Evolutionary conservation across 306 rosid species (phyloP), one percentile per base, ranked within the genome.

Genomic region (Oemleria cerasiformis): DNA sequence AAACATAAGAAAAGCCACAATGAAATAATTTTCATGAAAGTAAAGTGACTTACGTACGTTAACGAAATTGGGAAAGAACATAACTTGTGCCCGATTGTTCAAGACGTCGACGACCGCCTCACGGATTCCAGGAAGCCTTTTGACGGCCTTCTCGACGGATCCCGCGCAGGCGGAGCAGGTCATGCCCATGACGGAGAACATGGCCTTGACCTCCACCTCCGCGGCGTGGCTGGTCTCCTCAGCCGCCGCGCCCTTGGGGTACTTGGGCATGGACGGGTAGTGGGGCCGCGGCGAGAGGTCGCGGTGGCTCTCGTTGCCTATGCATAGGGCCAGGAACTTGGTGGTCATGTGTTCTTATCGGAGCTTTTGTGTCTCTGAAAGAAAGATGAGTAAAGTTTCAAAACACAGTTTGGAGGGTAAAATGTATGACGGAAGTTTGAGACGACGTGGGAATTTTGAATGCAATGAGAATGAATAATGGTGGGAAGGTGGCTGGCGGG

Each of bases 121-220:
- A 0, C 83, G 87, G 48, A 89, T 89, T 6, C 96, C 96, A 0
- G 87, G 86, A 5, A 89, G 88, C 14, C 96, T 83, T 67, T 89
- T 89, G 55, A 89, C 50, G 10, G 82, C 82, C 74, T 89, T 89
- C 77, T 89, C 92, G 3, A 85, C 90, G 1, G 88, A 85, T 8
- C 86, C 96, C 0, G 96, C 88, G 47, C 96, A 89, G 39, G 96
- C 96, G 0, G 92, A 78, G 76, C 96, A 89, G 4, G 75, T 74
- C 96, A 89, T 89, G 51, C 96, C 92, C 11, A 70, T 15, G 67
- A 89, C 90, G 8, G 87, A 84, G 79, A 83, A 82, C 25, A 85
- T 36, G 0, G 84, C 90, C 43, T 70, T 85, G 5, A 72, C 57
- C 68, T 83, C 90, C 0, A 79, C 36, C 4, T 58, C 76, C 20